Percentiles rank a stretch among this genome's conserved stretches.
Conservation (phyloP, 805 yeast genomes). For the Sugiyamaella americana region DNA sequence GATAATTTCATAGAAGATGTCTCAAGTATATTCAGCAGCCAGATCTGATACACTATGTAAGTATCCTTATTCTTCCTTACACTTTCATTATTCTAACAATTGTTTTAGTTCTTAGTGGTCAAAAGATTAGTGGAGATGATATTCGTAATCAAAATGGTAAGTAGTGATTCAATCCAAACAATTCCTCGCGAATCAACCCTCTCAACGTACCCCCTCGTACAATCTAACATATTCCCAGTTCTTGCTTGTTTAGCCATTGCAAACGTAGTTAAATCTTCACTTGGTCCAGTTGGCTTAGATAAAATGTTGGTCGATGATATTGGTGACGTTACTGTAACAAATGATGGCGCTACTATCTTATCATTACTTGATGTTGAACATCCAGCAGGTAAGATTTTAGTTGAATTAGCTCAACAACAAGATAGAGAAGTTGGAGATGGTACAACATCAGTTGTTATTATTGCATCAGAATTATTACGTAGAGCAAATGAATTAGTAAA, state of each 20-base stretch:
- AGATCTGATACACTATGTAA: conserved; percentile 83
- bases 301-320: conserved; percentile 98
- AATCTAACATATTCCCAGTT: conserved; percentile 30
- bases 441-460: conserved; percentile 93
- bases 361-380: conserved; percentile 91
- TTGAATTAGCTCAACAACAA: conserved; percentile 96
- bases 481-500: conserved; percentile 91
- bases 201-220: not conserved
- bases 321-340: conserved; percentile 97
- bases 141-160: conserved; percentile 84
- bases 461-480: conserved; percentile 86
- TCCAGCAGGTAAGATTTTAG: conserved; percentile 97
- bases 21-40: conserved; percentile 66
- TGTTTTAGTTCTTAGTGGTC: conserved; percentile 76
- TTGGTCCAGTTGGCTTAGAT: conserved; percentile 98
- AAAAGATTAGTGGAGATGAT: conserved; percentile 92
- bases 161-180: conserved; percentile 5
- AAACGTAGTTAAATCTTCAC: conserved; percentile 79
- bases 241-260: conserved; percentile 86
- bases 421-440: conserved; percentile 99
- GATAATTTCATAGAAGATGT: conserved; percentile 33
- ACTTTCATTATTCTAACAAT: conserved; percentile 17
- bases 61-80: too few relatives aligned
- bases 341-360: conserved; percentile 97
- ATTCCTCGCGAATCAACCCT: too few relatives aligned